Base-by-base conservation (phyloP, 306 rosid species). In the Lablab purpureus region DNA sequence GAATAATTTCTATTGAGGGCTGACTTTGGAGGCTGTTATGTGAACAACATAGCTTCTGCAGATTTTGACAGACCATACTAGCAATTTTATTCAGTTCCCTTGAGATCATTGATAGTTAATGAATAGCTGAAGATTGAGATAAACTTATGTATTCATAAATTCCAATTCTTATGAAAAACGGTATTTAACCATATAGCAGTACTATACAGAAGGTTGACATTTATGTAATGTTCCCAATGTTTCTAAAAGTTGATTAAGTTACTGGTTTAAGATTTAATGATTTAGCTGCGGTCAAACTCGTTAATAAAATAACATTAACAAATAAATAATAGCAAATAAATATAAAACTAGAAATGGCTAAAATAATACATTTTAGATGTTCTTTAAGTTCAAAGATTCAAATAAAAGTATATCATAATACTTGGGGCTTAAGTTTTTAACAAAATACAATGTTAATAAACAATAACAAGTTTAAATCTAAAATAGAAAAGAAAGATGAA, bases 1-100 rank as follows among this genome's bases (percentile, higher is more conserved):
- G 10, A 89, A 83, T 56, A 89, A 90, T 81, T 93, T 95, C 84
- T 75, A 45, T 77, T 90, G 81, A 84, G 81, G 58, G 50, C 56
- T 32, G 86, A 87, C 75, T 77, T 69, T 71, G 78, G 80, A 13
- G 50, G 79, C 40, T 59, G 37, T 7, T 58, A 47, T 51, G 60
- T 17, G 64, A 46, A 13, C 32, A 51, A 63, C 79, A 54, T 36
- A 23, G 7, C 10, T 75, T 66, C 30, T 72, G 71, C 65, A 76
- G 64, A 23, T 71, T 67, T 63, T 67, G 58, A 36, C 66, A 56
- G 68, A 21, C 41, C 47, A 52, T n/a, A 66, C 21, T 50, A 51
- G 73, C 67, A 77, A 34, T 78, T 65, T 55, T 60, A 30, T 73
- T 43, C 28, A 40, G 69, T 73, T 67, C 67, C 36, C 43, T 27